These are phyloP conservation scores for Stagonosporopsis tanaceti DNA, from an alignment of 2,329 filamentous ascomycete species.

Conservation along the genomic window DNA sequence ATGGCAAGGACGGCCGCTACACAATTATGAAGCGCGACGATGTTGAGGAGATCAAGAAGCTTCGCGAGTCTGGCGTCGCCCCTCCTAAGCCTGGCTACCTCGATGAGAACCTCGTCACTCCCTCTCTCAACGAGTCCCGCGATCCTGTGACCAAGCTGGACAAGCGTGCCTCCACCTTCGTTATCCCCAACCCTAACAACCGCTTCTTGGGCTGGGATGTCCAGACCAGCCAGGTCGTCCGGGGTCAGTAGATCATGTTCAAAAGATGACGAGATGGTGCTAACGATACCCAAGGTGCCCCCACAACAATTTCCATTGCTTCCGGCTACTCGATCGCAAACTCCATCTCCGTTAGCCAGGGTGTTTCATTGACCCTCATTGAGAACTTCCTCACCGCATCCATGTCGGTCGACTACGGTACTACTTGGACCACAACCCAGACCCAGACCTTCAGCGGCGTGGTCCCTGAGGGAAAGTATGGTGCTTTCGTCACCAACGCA, in stretches of 20 bases:
- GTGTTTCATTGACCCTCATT: conserved; percentile 29
- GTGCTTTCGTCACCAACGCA: conserved; percentile 52
- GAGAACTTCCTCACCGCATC: conserved; percentile 38
- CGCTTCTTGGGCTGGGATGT: conserved; percentile 53
- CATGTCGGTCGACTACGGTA: conserved; percentile 36
- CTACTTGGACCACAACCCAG: conserved; percentile 46
- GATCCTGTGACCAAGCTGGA: conserved; percentile 1
- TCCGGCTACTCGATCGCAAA: conserved; percentile 50
- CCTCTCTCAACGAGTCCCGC: conserved; percentile 15
- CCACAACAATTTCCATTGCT: conserved; percentile 39
- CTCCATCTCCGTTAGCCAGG: conserved; percentile 35
- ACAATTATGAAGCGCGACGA: conserved; percentile 35
- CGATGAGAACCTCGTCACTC: conserved; percentile 21
- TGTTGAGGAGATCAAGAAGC: conserved; percentile 26
- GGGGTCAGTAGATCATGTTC: conserved; percentile 14
- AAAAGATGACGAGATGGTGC: not conserved
- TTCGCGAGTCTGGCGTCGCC: conserved; percentile 20
- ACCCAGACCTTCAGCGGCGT: conserved; percentile 41
- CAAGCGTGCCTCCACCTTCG: conserved; percentile 32
- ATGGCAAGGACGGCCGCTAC: conserved; percentile 32
- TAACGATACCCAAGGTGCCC: conserved; percentile 23
- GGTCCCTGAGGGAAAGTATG: conserved; percentile 50
- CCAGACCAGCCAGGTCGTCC: conserved; percentile 48
- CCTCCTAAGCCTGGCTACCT: conserved; percentile 34
- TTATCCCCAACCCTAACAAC: conserved; percentile 28